Evolutionary conservation across 108 stramenopile genomes (phyloP).

Genomic region (Skeletonema menzelii): DNA sequence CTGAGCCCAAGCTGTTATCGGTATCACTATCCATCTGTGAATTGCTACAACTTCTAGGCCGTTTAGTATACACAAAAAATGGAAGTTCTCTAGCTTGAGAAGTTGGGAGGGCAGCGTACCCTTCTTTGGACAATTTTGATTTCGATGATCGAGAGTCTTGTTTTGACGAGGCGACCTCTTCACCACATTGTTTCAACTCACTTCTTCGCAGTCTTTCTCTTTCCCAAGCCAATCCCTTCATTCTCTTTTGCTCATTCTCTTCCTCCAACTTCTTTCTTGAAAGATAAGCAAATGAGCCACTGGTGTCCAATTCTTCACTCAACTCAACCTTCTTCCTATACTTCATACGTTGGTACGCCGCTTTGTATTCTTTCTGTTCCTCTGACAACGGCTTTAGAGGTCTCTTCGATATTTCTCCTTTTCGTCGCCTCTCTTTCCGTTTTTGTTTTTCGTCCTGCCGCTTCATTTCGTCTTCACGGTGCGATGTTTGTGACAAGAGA

Average conservation of each 20-base stretch:
- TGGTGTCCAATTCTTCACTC: slow-evolving; percentile 27
- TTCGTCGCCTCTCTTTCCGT: background rate
- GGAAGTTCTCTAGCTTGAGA: slow-evolving; percentile 23
- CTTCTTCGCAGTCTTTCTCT: background rate
- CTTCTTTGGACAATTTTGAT: slow-evolving; percentile 6
- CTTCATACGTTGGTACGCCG: slow-evolving; percentile 14
- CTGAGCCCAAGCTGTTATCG: background rate
- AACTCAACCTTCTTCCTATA: slow-evolving; percentile 25
- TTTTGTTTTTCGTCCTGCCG: slow-evolving; percentile 20
- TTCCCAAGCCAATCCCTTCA: slow-evolving; percentile 17
- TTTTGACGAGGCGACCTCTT: slow-evolving; percentile 1
- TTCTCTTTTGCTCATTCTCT: slow-evolving; percentile 15
- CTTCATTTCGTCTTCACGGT: slow-evolving; percentile 36
- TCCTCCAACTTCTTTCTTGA: slow-evolving; percentile 10
- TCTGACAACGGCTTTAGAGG: slow-evolving; percentile 5
- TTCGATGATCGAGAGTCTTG: background rate
- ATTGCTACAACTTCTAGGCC: slow-evolving; percentile 2
- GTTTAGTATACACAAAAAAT: slow-evolving; percentile 21
- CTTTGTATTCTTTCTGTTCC: slow-evolving; percentile 10
- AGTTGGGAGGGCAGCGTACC: slow-evolving; percentile 25
- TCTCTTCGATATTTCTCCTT: background rate
- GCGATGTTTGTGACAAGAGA: slow-evolving; percentile 30
- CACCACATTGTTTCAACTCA: background rate
- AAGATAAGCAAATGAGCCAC: slow-evolving; percentile 38
- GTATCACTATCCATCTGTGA: background rate